Evolutionary conservation across 768 basidiomycete genomes (phyloP), one percentile per base, ranked within the genome.

Genomic region (Aureoboletus auriporus): DNA sequence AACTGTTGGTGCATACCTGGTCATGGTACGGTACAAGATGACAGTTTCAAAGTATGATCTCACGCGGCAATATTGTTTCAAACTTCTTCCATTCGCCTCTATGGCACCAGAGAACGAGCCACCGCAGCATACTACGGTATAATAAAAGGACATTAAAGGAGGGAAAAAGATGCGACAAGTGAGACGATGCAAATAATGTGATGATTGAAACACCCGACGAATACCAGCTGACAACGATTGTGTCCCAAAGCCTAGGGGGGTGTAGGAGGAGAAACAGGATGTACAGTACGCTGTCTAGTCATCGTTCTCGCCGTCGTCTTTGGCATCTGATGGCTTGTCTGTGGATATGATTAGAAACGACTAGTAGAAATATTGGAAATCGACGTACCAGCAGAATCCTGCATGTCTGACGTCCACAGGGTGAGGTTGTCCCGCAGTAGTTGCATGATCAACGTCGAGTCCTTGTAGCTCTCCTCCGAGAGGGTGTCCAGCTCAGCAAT

Each of bases 401-500:
- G 90, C 89, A 96, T 93, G 69, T 96, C 94, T 39, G 91, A 93
- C 51, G 94, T 96, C 94, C 94, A 98, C 62, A 97, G 82, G 42
- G 93, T 96, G 38, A 98, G 75, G 82, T 97, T 97, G 71, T 97
- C 94, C 65, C 93, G 84, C 67, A 97, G 83, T 54, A 97, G 76
- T 72, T 97, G 95, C 87, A 92, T 89, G 72, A 95, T 95, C 59
- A 97, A 76, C 35, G 95, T 98, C 50, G 93, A 96, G 72, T 97
- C 94, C 78, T 97, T 96, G 88, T 98, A 97, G 71, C 86, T 89
- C 79, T 97, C 94, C 75, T 97, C 95, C 62, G 90, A 93, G 47
- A 98, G 83, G 20, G 94, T 97, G 78, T 98, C 94, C 64, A 97
- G 91, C 75, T 98, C 94, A 58, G 94, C 93, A 68, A 98, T 97